A percentile compares a stretch with the other conserved stretches of the same genome.
Conservation (phyloP, 2,329 filamentous ascomycete species). For the Proliferodiscus dingleyae region DNA sequence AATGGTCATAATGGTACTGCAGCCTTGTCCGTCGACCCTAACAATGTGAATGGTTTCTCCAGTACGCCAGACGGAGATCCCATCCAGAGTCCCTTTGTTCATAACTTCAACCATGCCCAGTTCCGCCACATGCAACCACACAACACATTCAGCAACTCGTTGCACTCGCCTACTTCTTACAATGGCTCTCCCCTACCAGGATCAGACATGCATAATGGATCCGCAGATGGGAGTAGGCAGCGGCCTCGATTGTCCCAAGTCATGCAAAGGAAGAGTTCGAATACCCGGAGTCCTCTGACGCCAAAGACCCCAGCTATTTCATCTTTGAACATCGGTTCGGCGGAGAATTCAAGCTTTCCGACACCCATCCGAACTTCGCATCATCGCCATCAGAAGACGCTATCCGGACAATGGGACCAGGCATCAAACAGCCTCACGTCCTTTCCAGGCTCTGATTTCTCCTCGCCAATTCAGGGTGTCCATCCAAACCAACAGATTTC, state of each 20-base stretch:
- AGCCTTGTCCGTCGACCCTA: slow-evolving; percentile 56
- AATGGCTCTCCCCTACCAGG: slow-evolving; percentile 46
- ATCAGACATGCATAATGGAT: slow-evolving; percentile 42
- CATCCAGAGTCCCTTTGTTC: slow-evolving; percentile 83
- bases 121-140: slow-evolving; percentile 65
- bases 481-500: slow-evolving; percentile 70
- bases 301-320: slow-evolving; percentile 76
- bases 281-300: slow-evolving; percentile 74
- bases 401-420: slow-evolving; percentile 86
- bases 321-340: slow-evolving; percentile 60
- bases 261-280: slow-evolving; percentile 66
- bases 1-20: slow-evolving; percentile 49
- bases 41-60: slow-evolving; percentile 75
- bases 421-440: slow-evolving; percentile 80
- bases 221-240: slow-evolving; percentile 48
- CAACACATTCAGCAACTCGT: slow-evolving; percentile 50
- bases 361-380: slow-evolving; percentile 67
- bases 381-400: slow-evolving; percentile 70
- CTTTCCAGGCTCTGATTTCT: slow-evolving; percentile 83
- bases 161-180: slow-evolving; percentile 49
- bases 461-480: slow-evolving; percentile 70
- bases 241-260: slow-evolving; percentile 55
- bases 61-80: slow-evolving; percentile 88
- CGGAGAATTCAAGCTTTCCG: slow-evolving; percentile 65
- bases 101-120: slow-evolving; percentile 71